Conservation (phyloP, 2,329 filamentous ascomycete genomes). For the Xylariaceae sp. region DNA sequence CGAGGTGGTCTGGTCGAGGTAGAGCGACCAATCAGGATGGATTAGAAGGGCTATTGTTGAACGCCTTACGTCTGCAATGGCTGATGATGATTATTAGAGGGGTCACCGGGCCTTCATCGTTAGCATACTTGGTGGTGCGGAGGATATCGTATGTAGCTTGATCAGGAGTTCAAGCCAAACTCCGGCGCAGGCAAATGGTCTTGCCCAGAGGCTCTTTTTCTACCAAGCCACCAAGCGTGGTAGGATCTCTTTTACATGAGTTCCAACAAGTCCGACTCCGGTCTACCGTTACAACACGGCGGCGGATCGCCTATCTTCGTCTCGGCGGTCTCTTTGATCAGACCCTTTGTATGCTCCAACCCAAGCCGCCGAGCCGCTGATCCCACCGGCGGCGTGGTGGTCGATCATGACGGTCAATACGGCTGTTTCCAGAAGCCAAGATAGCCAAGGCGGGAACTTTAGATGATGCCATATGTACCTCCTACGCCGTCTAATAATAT, state of each 20-base stretch:
- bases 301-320: not conserved
- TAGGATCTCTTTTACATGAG: not conserved
- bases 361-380: not conserved
- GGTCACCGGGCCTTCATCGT: no score
- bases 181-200: no score
- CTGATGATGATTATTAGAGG: no score
- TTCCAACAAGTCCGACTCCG: no score
- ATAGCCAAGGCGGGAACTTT: not conserved
- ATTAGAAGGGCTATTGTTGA: no score
- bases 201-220: not conserved
- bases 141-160: no score
- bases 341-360: not conserved
- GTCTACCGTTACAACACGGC: no score
- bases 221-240: not conserved
- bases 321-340: not conserved
- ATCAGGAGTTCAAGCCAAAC: no score
- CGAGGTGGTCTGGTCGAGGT: no score
- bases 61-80: no score
- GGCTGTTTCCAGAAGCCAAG: not conserved
- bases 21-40: no score
- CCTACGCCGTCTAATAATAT: not conserved
- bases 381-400: not conserved
- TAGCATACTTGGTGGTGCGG: no score
- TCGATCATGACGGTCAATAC: not conserved
- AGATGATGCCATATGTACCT: slow-evolving; percentile 1